Percentiles rank a stretch among this genome's conserved stretches.
Conservation (phyloP, 2,329 filamentous ascomycete genomes). For the Diplocarpon rosae region DNA sequence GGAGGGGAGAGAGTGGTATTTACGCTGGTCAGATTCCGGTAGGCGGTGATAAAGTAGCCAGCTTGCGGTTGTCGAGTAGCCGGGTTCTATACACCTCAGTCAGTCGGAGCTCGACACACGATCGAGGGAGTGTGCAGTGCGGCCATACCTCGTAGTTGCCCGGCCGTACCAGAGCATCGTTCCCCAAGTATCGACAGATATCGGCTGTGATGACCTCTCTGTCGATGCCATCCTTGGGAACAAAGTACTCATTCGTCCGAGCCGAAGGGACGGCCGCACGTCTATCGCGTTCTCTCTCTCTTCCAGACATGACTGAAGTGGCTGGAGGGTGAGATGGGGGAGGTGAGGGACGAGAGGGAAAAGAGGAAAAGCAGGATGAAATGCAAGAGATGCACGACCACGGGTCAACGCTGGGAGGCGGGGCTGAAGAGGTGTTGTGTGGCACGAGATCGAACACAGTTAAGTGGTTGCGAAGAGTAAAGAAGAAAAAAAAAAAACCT, state of each 20-base stretch:
- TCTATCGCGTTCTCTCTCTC: constrained; percentile 20
- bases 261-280: constrained; percentile 29
- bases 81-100: constrained; percentile 36
- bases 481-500: too few species aligned
- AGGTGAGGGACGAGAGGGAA: constrained; percentile 22
- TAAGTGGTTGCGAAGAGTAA: too few species aligned
- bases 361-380: constrained; percentile 23
- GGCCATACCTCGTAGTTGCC: constrained; percentile 59
- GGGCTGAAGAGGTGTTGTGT: too few species aligned
- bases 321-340: constrained; percentile 21
- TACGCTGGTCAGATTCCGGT: constrained; percentile 69
- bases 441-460: too few species aligned
- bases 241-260: constrained; percentile 68
- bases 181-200: constrained; percentile 74
- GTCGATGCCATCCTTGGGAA: constrained; percentile 70
- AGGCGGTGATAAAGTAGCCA: constrained; percentile 70
- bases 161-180: constrained; percentile 69
- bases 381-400: constrained; percentile 21
- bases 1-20: constrained; percentile 19
- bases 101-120: constrained; percentile 2
- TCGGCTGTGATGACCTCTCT: constrained; percentile 76
- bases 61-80: constrained; percentile 48
- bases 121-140: not conserved
- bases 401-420: too few species aligned
- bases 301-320: constrained; percentile 18